These are phyloP conservation scores for Arachis stenosperma DNA, from an alignment of 306 rosid genomes.

Conservation along the genomic window DNA sequence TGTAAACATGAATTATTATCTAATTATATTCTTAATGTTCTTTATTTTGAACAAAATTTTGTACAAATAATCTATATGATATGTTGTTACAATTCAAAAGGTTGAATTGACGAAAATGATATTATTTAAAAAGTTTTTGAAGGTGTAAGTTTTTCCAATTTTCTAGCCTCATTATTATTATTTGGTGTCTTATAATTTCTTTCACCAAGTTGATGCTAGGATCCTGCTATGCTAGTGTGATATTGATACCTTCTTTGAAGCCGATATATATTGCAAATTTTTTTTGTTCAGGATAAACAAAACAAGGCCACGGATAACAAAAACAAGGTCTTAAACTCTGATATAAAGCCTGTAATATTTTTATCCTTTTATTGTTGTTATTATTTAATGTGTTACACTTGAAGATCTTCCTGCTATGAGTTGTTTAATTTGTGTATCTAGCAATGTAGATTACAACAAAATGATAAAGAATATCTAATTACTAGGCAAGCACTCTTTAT, in stretches of 20 bases:
- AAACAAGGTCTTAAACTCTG: conserved; percentile 42
- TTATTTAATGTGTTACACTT: conserved; percentile 14
- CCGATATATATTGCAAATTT: conserved; percentile 25
- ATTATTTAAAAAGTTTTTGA: too few relatives aligned
- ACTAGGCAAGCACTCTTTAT: not conserved
- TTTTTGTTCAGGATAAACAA: conserved; percentile 51
- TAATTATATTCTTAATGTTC: too few relatives aligned
- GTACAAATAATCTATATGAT: too few relatives aligned
- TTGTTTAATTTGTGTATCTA: not conserved
- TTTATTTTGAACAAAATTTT: too few relatives aligned
- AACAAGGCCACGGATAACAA: conserved; percentile 52
- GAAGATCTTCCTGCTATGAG: not conserved
- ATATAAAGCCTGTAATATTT: conserved; percentile 57
- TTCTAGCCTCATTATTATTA: not conserved
- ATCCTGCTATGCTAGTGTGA: conserved; percentile 24
- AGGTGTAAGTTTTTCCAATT: too few relatives aligned
- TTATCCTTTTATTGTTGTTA: not conserved
- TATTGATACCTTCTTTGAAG: not conserved
- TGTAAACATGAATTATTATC: too few relatives aligned
- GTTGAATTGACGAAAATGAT: too few relatives aligned
- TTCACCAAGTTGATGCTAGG: not conserved
- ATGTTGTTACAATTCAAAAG: too few relatives aligned
- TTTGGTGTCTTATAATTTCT: not conserved
- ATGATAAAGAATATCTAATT: not conserved
- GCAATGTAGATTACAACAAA: not conserved